These are phyloP conservation scores for Oxyria digyna DNA, from an alignment of 148 eudicot genomes.

Conservation along the genomic window DNA sequence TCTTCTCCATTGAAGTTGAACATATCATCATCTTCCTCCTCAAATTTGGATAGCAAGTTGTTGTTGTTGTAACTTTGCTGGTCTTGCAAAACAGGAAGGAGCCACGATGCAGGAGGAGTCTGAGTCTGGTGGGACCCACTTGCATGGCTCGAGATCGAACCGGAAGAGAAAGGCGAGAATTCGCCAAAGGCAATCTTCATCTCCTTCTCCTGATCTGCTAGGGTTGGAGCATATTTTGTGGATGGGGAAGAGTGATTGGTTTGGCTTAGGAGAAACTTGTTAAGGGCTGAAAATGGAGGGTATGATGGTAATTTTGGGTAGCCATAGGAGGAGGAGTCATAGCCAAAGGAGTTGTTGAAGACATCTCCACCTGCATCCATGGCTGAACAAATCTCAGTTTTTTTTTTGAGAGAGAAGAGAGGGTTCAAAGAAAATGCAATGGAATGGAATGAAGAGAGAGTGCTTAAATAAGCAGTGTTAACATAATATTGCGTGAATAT, in stretches of 20 bases:
- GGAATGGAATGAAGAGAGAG: neutral
- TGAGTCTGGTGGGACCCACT: neutral
- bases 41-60: neutral
- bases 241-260: neutral
- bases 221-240: neutral
- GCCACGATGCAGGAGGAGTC: neutral
- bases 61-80: neutral
- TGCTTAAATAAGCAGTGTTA: neutral
- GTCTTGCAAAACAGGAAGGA: constrained; percentile 1
- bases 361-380: neutral
- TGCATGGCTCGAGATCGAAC: neutral
- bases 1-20: too few species aligned
- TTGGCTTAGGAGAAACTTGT: constrained; percentile 5
- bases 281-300: neutral
- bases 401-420: neutral
- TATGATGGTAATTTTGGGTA: neutral
- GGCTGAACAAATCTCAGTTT: neutral
- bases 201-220: neutral
- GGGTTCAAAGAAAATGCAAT: neutral
- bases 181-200: neutral
- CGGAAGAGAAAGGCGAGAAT: neutral
- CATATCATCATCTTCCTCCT: neutral
- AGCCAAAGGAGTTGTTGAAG: neutral
- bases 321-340: neutral
- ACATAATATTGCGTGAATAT: neutral